Conservation (phyloP, 345 rosid genomes). For the Isatis tinctoria region DNA sequence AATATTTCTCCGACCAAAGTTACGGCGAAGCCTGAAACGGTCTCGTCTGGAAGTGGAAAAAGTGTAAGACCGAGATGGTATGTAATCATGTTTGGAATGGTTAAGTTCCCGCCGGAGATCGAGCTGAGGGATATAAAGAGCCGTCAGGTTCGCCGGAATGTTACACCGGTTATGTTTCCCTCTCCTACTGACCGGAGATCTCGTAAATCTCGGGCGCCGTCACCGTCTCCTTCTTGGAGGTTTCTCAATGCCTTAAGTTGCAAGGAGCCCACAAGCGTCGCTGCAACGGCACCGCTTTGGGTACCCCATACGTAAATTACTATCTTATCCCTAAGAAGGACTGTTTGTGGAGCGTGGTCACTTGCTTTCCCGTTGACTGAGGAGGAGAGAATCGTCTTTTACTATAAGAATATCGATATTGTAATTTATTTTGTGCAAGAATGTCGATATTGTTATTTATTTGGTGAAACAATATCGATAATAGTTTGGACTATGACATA, state of each 20-base stretch:
- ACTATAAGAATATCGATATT: background rate
- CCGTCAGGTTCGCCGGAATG: conserved; percentile 61
- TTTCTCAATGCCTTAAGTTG: conserved; percentile 66
- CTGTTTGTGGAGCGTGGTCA: background rate
- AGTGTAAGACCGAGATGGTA: conserved; percentile 58
- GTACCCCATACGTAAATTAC: conserved; percentile 29
- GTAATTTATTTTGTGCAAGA: conserved; percentile 10
- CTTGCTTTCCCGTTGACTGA: background rate
- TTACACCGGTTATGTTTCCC: conserved; percentile 39
- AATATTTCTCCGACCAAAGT: background rate
- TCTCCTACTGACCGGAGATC: conserved; percentile 31
- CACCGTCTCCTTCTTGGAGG: conserved; percentile 41
- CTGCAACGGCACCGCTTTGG: conserved; percentile 51
- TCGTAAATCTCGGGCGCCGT: conserved; percentile 24
- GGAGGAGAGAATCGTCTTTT: conserved; percentile 1
- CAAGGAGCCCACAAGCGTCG: conserved; percentile 49
- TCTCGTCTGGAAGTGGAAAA: background rate
- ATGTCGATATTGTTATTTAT: conserved; percentile 19
- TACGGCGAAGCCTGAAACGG: background rate
- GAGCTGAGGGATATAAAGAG: conserved; percentile 61
- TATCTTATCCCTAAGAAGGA: background rate
- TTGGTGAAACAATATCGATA: conserved; percentile 3
- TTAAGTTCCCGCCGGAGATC: conserved; percentile 54
- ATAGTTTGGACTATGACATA: conserved; percentile 3
- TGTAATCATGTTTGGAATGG: conserved; percentile 56